A percentile compares a stretch with the other conserved stretches of the same genome.
Evolutionary conservation across 2,329 filamentous ascomycete genomes (phyloP).

Genomic region (Dothidotthia symphoricarpi): DNA sequence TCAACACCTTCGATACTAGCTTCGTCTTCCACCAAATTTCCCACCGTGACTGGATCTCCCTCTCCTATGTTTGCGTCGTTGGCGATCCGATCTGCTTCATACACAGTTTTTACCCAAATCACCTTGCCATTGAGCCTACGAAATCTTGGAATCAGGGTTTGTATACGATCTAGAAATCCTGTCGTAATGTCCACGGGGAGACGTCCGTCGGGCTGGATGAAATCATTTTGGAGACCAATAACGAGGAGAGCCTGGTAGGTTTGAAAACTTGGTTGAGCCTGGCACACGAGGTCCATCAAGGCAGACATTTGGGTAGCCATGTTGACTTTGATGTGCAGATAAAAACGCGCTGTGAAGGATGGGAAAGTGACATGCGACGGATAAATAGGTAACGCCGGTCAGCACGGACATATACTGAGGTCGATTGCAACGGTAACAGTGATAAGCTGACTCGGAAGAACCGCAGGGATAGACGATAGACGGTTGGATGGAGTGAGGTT

Average conservation of each 20-base stretch:
- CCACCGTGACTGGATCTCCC: constrained; percentile 47
- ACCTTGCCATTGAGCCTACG: constrained; percentile 66
- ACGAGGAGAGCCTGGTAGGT: constrained; percentile 72
- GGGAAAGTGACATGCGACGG: neutral
- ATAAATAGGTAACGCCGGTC: too few relatives aligned
- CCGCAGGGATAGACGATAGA: too few relatives aligned
- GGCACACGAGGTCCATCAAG: constrained; percentile 46
- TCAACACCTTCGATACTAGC: constrained; percentile 31
- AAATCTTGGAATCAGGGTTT: constrained; percentile 68
- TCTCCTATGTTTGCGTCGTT: constrained; percentile 52
- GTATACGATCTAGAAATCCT: constrained; percentile 66
- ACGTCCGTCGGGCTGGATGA: constrained; percentile 66
- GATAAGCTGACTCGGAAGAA: too few relatives aligned
- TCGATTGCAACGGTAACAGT: too few relatives aligned
- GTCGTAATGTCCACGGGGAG: constrained; percentile 64
- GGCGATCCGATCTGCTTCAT: constrained; percentile 60
- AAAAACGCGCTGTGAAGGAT: constrained; percentile 3
- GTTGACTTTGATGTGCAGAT: neutral
- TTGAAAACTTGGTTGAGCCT: constrained; percentile 53
- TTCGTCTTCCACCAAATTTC: constrained; percentile 38
- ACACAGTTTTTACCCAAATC: constrained; percentile 81
- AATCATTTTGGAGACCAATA: constrained; percentile 89
- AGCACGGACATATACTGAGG: neutral
- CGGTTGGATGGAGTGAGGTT: too few relatives aligned
- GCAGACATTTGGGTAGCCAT: constrained; percentile 38